Evolutionary conservation across 768 basidiomycete genomes (phyloP), one percentile per base, ranked within the genome.

Genomic region (Candolleomyces efflorescens): DNA sequence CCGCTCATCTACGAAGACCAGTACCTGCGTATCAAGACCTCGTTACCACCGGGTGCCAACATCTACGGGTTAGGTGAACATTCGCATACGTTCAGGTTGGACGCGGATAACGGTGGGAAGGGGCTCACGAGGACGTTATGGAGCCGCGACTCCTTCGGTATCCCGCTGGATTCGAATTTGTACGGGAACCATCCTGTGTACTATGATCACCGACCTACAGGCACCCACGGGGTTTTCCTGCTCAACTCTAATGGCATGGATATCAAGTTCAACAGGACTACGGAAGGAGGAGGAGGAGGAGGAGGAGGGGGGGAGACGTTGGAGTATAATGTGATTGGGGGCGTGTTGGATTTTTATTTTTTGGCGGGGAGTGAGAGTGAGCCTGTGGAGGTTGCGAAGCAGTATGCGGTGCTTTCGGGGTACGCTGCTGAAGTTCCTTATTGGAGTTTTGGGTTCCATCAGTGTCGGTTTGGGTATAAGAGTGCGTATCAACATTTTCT

Each of bases 1-100:
- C 75, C 87, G 0, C 69, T 90, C 68, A 83, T 93, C 60, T 91
- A 87, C 64, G 87, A 90, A 62, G 81, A 86, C 1, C 89, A 90
- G 68, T 92, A 87, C 66, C 75, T 92, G 13, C 85, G 88, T 53
- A 72, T 92, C 60, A 85, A 87, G 66, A 87, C 87, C 17, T 67
- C 65, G 46, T 68, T 92, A 0, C 85, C 87, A 0, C 54, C 67
- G 3, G 68, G 80, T 43, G 80, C 89, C 24, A 90, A 90, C 68
- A 80, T 91, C 55, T 90, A 89, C 65, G 90, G 90, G 2, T 76
- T 91, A 10, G 89, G 90, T n/a, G 87, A 88, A 62, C 85, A 87
- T 66, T 82, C 83, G 4, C 79, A 87, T 58, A 64, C 80, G 0
- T 89, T 89, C 78, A 82, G 79, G 17, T 80, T 89, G 24, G 68